Base-by-base conservation (phyloP, 2,329 filamentous ascomycete species). In the Pezicula radicicola region DNA sequence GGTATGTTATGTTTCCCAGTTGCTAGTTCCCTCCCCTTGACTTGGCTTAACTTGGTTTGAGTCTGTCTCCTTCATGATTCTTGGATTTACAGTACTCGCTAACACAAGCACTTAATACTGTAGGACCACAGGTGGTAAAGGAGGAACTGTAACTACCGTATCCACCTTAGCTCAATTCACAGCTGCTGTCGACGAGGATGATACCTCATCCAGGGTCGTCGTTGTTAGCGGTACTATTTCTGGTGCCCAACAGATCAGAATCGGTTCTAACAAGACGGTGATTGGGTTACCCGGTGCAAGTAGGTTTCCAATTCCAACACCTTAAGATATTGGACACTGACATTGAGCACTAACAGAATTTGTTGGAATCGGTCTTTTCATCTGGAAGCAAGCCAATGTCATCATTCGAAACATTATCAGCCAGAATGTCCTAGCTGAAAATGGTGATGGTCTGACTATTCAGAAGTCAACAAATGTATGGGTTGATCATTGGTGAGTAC, bases 321-420 rank as follows among this genome's bases (percentile, higher is more conserved):
- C 13, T 13, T 19, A 27, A 37, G 21, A 19, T 15, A 1, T 16
- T 25, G 5, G 30, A 21, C 12, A 55, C n/a, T 15, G 21, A 2
- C 18, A 40, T 9, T 47, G 21, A 21, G 5, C 21, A 21, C 21
- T 5, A 5, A 21, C 36, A 65, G 69, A 69, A 46, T 67, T 81
- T 19, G 67, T 70, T n/a, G 70, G 72, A 47, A 66, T 75, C 49
- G 74, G 74, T 7, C 66, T 82, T 45, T 73, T 71, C 50, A 67
- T 81, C 58, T 75, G 75, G 63, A 63, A 68, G 36, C 68, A 66
- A 16, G 71, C 62, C 52, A 83, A 84, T 56, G 79, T 83, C 46
- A 81, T 84, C 51, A 63, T 84, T 46, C 77, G 76, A 44, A 83
- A 84, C 67, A 63, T 84, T 36, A 76, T 76, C 56, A 74, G 80